These are phyloP conservation scores for Multifurca ochricompacta DNA, from an alignment of 768 basidiomycete genomes.

Conservation along the genomic window DNA sequence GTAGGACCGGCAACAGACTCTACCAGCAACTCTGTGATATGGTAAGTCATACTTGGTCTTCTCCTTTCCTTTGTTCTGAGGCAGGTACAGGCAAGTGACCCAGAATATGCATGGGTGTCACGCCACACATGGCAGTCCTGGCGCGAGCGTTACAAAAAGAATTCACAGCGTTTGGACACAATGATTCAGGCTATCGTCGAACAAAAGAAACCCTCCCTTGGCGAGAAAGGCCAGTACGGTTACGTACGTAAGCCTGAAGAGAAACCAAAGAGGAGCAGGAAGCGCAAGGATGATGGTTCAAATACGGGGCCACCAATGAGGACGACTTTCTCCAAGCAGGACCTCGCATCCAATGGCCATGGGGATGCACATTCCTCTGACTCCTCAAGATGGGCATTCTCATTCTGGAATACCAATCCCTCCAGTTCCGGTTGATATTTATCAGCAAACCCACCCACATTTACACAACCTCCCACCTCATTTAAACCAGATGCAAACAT, in stretches of 20 bases:
- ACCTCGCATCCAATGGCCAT: conserved; percentile 17
- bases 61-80: background rate
- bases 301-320: conserved; percentile 13
- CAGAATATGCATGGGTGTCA: conserved; percentile 70
- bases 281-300: conserved; percentile 16
- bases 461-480: conserved; percentile 10
- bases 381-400: conserved; percentile 7
- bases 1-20: conserved; percentile 72
- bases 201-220: conserved; percentile 56
- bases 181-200: conserved; percentile 61
- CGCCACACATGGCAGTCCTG: conserved; percentile 88
- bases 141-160: conserved; percentile 86
- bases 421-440: conserved; percentile 15
- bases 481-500: conserved; percentile 8
- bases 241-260: conserved; percentile 71
- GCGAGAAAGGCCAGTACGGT: conserved; percentile 77
- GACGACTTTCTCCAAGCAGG: conserved; percentile 18
- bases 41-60: conserved; percentile 32
- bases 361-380: conserved; percentile 17
- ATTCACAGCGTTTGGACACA: conserved; percentile 55
- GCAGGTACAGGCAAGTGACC: conserved; percentile 44
- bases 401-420: conserved; percentile 12
- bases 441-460: conserved; percentile 13
- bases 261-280: conserved; percentile 41
- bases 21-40: conserved; percentile 77